These are phyloP conservation scores for Tremellales sp. DNA, from an alignment of 1,284 basidiomycete species.

Conservation along the genomic window DNA sequence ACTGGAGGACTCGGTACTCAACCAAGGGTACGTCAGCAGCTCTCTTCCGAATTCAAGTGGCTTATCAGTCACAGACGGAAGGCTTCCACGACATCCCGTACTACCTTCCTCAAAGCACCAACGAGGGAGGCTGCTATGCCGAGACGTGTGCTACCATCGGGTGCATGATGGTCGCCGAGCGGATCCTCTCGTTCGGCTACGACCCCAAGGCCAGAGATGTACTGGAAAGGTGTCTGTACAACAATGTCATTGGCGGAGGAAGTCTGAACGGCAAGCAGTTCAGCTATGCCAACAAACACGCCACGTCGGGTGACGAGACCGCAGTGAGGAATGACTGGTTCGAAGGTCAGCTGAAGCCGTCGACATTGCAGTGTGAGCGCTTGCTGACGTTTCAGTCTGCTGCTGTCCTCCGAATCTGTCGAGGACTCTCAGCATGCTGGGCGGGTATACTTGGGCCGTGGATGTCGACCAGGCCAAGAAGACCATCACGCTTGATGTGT, in stretches of 20 bases:
- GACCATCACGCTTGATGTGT: constrained; percentile 22
- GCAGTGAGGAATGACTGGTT: constrained; percentile 17
- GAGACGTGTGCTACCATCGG: constrained; percentile 26
- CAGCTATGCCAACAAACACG: constrained; percentile 17
- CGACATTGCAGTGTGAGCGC: constrained; percentile 24
- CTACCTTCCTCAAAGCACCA: constrained; percentile 11
- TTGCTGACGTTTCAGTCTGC: constrained; percentile 25
- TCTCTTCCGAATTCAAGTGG: background rate
- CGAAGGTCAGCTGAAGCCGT: constrained; percentile 11
- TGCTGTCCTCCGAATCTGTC: constrained; percentile 38
- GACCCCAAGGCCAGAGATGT: constrained; percentile 14
- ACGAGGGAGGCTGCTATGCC: constrained; percentile 23
- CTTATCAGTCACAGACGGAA: constrained; percentile 7
- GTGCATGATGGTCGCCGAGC: constrained; percentile 22
- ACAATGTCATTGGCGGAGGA: constrained; percentile 19
- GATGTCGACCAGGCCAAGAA: constrained; percentile 12
- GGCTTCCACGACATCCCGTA: constrained; percentile 15
- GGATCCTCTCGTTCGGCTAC: constrained; percentile 11
- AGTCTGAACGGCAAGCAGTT: constrained; percentile 16
- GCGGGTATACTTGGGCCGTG: constrained; percentile 33
- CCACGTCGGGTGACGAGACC: constrained; percentile 17
- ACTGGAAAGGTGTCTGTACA: constrained; percentile 16
- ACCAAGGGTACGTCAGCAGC: too few species aligned
- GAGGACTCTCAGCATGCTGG: constrained; percentile 34
- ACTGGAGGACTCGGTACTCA: constrained; percentile 32